These are phyloP conservation scores for Mallotus nudiflorus DNA, from an alignment of 345 rosid species.

Conservation along the genomic window DNA sequence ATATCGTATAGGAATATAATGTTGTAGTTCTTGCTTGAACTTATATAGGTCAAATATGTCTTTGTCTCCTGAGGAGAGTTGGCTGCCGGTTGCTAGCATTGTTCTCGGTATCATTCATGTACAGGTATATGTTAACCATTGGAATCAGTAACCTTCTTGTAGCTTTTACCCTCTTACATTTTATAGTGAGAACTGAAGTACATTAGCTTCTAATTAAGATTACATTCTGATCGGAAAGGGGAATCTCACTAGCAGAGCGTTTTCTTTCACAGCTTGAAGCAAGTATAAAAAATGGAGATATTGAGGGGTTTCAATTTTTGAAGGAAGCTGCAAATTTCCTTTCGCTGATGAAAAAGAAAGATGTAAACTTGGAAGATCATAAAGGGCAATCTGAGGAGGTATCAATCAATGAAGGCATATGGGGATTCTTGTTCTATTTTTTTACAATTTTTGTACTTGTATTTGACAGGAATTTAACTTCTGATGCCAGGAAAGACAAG, in stretches of 20 bases:
- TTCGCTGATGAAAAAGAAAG: constrained; percentile 32
- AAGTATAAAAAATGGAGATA: constrained; percentile 79
- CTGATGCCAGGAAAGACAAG: constrained; percentile 36
- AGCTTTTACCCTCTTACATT: not conserved
- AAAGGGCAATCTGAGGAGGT: constrained; percentile 41
- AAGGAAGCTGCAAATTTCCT: constrained; percentile 37
- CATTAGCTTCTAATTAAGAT: no score
- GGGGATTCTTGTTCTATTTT: no score
- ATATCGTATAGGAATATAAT: constrained; percentile 9
- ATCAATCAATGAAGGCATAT: not conserved
- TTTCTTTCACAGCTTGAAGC: constrained; percentile 58
- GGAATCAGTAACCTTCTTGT: not conserved
- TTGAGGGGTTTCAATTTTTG: constrained; percentile 59
- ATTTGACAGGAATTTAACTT: constrained; percentile 14
- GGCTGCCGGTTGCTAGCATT: constrained; percentile 94
- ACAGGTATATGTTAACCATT: constrained; percentile 52
- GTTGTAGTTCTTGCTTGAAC: constrained; percentile 4
- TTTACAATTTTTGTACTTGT: not conserved
- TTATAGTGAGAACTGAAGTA: not conserved
- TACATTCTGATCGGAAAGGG: no score
- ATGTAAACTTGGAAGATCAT: constrained; percentile 26
- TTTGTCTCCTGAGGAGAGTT: constrained; percentile 80
- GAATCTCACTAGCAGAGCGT: no score
- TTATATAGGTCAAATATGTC: constrained; percentile 71
- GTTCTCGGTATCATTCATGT: constrained; percentile 77